Conservation (phyloP, 495 filamentous ascomycete genomes). For the Penicillium cataractarum region DNA sequence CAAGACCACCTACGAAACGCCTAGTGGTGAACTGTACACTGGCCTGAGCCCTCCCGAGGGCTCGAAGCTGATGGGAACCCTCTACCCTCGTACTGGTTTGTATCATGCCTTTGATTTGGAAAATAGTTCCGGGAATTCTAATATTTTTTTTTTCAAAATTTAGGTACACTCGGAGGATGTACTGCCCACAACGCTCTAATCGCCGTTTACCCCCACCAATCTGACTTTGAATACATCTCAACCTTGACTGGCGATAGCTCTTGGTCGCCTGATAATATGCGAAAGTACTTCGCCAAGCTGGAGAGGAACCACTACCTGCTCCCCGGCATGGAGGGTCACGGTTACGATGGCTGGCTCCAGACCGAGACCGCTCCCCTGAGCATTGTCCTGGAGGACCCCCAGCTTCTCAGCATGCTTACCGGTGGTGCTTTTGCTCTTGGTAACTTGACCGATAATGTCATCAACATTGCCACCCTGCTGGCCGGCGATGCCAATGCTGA, state of each 20-base stretch:
- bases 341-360: slow-evolving; percentile 58
- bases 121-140: not conserved
- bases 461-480: slow-evolving; percentile 48
- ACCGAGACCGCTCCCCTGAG: slow-evolving; percentile 51
- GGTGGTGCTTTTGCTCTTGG: slow-evolving; percentile 57
- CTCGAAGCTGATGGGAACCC: slow-evolving; percentile 40
- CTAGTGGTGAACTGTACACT: slow-evolving; percentile 40
- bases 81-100: slow-evolving; percentile 45
- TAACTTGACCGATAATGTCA: slow-evolving; percentile 41
- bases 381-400: slow-evolving; percentile 54
- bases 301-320: slow-evolving; percentile 58
- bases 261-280: slow-evolving; percentile 48
- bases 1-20: slow-evolving; percentile 47
- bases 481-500: slow-evolving; percentile 57
- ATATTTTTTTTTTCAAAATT: not conserved
- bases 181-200: slow-evolving; percentile 52
- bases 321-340: slow-evolving; percentile 50
- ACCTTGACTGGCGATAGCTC: slow-evolving; percentile 47
- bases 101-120: not conserved
- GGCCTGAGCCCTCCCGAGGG: slow-evolving; percentile 43
- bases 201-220: slow-evolving; percentile 40
- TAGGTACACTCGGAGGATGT: slow-evolving; percentile 50
- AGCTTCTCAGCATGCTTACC: slow-evolving; percentile 51
- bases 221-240: slow-evolving; percentile 51
- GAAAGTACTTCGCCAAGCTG: slow-evolving; percentile 44